Evolutionary conservation across 1,284 basidiomycete species (phyloP), one percentile per base, ranked within the genome.

Genomic region (Psilocybe mexicana): DNA sequence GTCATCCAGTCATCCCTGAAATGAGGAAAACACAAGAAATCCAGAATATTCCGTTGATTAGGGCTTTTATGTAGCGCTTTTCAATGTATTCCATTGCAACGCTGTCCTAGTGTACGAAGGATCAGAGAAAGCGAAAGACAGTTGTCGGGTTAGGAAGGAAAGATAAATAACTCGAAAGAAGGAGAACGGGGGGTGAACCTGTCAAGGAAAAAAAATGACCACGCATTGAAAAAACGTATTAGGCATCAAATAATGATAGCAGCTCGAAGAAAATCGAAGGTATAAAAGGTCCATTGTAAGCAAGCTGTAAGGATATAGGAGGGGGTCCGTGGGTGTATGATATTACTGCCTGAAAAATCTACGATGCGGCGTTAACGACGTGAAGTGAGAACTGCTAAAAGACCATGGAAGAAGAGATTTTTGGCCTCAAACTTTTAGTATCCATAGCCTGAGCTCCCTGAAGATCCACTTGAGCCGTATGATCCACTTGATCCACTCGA

Each of bases 231-330:
- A 71, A 67, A 69, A 70, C 70, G 65, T 71, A 75, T 74, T 75
- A 74, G 69, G 70, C 71, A 74, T 69, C 69, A 65, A 68, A 66
- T 68, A 68, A 65, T 53, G 59, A 65, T 64, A 71, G 70, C 58
- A 62, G 54, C 59, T 57, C 47, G 52, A 55, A 58, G 53, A 61
- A 61, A 57, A 58, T 52, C 47, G 50, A 59, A 60, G 60, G 52
- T 54, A 57, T 54, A 60, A 47, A 54, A 25, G 52, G 44, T 58
- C 61, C 55, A 54, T 59, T 60, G 59, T 54, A 42, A 57, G 58
- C 53, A 69, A 50, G 52, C 47, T 58, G 42, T 54, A 52, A 50
- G 23, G 30, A 36, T 35, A 54, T 40, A 64, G 63, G 68, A 69
- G 65, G 67, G 63, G 60, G 63, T 67, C 63, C 67, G 67, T 70